These are phyloP conservation scores for Pezicula radicicola DNA, from an alignment of 2,329 filamentous ascomycete genomes.

Conservation along the genomic window DNA sequence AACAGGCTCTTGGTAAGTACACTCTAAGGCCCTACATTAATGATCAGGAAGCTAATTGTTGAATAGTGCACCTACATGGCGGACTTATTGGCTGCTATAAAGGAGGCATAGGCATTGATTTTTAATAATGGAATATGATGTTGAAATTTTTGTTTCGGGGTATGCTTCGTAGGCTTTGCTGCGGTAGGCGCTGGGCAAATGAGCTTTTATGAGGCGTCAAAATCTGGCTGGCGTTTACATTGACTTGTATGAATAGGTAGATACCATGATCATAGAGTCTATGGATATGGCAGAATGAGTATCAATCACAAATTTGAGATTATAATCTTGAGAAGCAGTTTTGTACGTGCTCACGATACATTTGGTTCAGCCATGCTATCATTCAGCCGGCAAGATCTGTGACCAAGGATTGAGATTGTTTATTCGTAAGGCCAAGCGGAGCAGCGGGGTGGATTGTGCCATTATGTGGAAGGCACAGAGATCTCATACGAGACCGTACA, in stretches of 20 bases:
- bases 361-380: too few relatives aligned
- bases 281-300: too few relatives aligned
- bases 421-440: too few relatives aligned
- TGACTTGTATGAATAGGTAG: background rate
- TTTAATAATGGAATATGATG: background rate
- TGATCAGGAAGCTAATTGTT: background rate
- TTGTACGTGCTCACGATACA: too few relatives aligned
- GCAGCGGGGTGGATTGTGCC: too few relatives aligned
- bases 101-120: background rate
- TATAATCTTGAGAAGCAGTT: too few relatives aligned
- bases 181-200: background rate
- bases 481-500: too few relatives aligned
- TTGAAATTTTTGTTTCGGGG: background rate
- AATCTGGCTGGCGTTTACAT: background rate
- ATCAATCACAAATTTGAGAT: too few relatives aligned
- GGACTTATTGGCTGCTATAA: background rate
- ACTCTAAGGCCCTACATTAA: background rate
- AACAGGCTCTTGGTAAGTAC: slow-evolving; percentile 57
- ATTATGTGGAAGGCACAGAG: too few relatives aligned
- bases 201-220: background rate
- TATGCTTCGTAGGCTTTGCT: background rate
- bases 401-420: too few relatives aligned
- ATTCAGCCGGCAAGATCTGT: too few relatives aligned
- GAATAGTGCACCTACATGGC: background rate
- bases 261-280: background rate